These are phyloP conservation scores for Beauveria brongniartii DNA, from an alignment of 2,329 filamentous ascomycete species.

Conservation along the genomic window DNA sequence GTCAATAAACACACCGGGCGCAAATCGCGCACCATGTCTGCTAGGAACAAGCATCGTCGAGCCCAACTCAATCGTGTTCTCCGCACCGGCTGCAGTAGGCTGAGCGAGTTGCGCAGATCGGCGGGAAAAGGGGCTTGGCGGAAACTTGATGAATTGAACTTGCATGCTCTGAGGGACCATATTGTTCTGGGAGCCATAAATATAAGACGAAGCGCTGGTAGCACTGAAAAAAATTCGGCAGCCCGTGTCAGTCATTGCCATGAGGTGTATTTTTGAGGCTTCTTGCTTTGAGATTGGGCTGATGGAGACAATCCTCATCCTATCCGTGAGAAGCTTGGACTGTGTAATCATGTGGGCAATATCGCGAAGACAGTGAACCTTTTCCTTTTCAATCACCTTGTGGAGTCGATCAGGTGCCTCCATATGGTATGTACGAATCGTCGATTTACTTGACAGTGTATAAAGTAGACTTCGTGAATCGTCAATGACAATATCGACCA, in stretches of 20 bases:
- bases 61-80: conserved; percentile 37
- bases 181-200: conserved; percentile 50
- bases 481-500: conserved; percentile 77
- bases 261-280: conserved; percentile 75
- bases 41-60: conserved; percentile 42
- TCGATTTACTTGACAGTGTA: conserved; percentile 79
- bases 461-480: conserved; percentile 85
- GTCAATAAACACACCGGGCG: conserved; percentile 87
- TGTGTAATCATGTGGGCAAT: conserved; percentile 80
- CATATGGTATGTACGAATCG: conserved; percentile 87
- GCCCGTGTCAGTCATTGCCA: conserved; percentile 84
- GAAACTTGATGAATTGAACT: conserved; percentile 93
- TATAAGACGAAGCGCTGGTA: conserved; percentile 66
- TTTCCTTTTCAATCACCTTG: conserved; percentile 59
- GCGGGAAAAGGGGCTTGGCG: conserved; percentile 44
- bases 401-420: conserved; percentile 54
- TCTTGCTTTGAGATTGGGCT: conserved; percentile 74
- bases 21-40: conserved; percentile 52
- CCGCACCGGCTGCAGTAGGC: conserved; percentile 16
- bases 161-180: conserved; percentile 87
- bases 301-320: conserved; percentile 71
- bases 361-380: conserved; percentile 54
- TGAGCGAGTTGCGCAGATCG: conserved; percentile 23
- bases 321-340: conserved; percentile 60
- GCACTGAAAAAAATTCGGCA: conserved; percentile 89